Conservation (phyloP, 2,329 filamentous ascomycete species). For the Aspergillus aculeatinus region DNA sequence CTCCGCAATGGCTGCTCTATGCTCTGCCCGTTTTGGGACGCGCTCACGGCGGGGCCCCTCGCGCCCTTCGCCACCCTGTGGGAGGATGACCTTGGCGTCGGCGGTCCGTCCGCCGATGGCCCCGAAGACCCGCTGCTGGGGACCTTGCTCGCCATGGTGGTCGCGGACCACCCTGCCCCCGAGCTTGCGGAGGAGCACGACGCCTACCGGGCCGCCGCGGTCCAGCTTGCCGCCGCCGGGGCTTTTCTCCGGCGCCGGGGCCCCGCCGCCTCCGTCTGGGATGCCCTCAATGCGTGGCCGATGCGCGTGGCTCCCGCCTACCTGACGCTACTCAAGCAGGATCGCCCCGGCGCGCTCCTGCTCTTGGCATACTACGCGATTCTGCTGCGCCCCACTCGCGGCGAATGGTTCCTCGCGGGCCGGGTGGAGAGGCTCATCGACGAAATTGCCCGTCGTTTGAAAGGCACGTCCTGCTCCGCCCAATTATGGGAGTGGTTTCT, state of each 20-base stretch:
- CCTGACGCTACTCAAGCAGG: constrained; percentile 2
- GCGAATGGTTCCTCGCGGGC: no score
- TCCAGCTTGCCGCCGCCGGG: background rate
- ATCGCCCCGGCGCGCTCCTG: background rate
- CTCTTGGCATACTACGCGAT: constrained; percentile 5
- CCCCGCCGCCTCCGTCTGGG: background rate
- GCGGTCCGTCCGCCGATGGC: background rate
- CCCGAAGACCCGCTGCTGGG: background rate
- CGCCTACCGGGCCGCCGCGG: constrained; percentile 1
- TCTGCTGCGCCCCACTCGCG: background rate
- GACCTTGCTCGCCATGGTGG: background rate
- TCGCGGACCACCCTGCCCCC: background rate
- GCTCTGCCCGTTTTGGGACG: constrained; percentile 4
- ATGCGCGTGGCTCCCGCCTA: constrained; percentile 5
- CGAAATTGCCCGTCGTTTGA: no score
- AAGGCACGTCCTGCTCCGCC: no score
- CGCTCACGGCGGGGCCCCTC: background rate
- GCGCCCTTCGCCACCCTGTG: background rate
- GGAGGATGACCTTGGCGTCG: background rate
- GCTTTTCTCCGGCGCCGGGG: background rate
- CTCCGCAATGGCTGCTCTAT: constrained; percentile 10
- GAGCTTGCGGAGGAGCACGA: background rate
- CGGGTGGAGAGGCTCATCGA: no score
- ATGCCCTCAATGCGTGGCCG: constrained; percentile 7
- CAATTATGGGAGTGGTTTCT: no score